Conservation (phyloP, 768 basidiomycete species). For the Suillus clintonianus region DNA sequence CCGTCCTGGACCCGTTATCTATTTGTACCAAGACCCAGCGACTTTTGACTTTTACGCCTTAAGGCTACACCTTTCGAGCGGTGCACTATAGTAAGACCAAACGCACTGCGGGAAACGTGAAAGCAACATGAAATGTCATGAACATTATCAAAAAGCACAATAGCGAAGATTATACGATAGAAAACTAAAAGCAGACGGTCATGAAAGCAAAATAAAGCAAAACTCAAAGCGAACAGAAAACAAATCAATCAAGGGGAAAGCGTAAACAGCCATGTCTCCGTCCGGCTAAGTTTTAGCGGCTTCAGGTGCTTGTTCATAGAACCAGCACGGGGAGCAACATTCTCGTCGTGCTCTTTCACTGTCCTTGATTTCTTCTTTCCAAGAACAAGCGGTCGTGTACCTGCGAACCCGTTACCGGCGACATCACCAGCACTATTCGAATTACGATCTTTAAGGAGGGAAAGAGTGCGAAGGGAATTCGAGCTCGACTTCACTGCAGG, state of each 20-base stretch:
- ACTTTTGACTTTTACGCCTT: too few relatives aligned
- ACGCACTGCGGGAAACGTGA: background rate
- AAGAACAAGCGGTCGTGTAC: slow-evolving; percentile 57
- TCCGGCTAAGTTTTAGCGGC: slow-evolving; percentile 60
- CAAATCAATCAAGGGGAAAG: background rate
- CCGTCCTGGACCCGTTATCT: too few relatives aligned
- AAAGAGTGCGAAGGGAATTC: slow-evolving; percentile 56
- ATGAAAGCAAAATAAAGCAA: slow-evolving; percentile 3
- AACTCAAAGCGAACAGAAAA: background rate
- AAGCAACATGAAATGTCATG: background rate
- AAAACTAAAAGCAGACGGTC: slow-evolving; percentile 6
- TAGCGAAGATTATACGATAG: too few relatives aligned
- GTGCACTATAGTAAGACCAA: background rate
- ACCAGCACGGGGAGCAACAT: slow-evolving; percentile 32
- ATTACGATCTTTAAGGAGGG: slow-evolving; percentile 63
- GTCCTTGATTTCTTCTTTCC: slow-evolving; percentile 53
- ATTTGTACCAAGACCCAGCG: too few relatives aligned
- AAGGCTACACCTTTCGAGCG: too few relatives aligned
- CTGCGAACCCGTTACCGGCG: slow-evolving; percentile 12
- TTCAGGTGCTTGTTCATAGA: slow-evolving; percentile 52
- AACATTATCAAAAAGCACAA: background rate
- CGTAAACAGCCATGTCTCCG: slow-evolving; percentile 35
- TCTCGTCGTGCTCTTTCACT: slow-evolving; percentile 34
- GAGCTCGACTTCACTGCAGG: slow-evolving; percentile 35
- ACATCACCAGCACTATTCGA: slow-evolving; percentile 31